phyloP scores from a whole-genome alignment of 1,139 yeast genomes.

The Magnusiomyces suaveolens region DNA sequence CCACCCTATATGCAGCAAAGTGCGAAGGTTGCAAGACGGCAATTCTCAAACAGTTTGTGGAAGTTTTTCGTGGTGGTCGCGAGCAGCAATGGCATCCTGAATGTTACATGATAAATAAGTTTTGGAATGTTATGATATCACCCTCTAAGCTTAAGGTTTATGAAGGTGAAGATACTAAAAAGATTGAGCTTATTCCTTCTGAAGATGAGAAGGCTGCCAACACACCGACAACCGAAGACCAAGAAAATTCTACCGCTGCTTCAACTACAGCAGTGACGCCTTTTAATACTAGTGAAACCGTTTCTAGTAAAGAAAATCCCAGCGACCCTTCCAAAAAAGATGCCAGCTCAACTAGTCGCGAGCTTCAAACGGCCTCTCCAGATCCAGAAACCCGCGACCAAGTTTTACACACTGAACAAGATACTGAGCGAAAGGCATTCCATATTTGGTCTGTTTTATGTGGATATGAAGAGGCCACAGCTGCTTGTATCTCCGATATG shows the following conservation, averaged over 20 bases:
- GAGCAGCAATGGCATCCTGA: constrained; percentile 99
- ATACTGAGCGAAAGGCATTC: constrained; percentile 59
- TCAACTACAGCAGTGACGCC: not conserved
- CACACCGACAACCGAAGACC: not conserved
- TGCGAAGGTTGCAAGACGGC: constrained; percentile 94
- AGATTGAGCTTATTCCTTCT: not conserved
- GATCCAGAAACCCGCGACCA: constrained; percentile 46
- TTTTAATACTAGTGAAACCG: not conserved
- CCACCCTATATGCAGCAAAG: constrained; percentile 71
- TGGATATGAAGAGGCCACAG: constrained; percentile 87
- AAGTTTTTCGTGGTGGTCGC: constrained; percentile 83
- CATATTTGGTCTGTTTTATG: constrained; percentile 83
- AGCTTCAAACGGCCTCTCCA: constrained; percentile 1
- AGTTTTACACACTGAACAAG: constrained; percentile 47
- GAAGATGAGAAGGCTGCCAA: not conserved
- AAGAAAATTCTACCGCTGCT: not conserved
- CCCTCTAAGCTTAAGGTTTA: constrained; percentile 5
- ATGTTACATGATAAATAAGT: constrained; percentile 94
- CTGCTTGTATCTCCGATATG: constrained; percentile 88
- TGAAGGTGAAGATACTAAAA: not conserved
- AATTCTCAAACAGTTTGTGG: constrained; percentile 88
- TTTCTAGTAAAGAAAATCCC: no score
- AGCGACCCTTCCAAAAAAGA: not conserved
- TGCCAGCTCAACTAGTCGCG: not conserved
- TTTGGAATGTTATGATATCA: constrained; percentile 66